These are phyloP conservation scores for Prunus yedoensis DNA, from an alignment of 331 rosid species.

Conservation along the genomic window DNA sequence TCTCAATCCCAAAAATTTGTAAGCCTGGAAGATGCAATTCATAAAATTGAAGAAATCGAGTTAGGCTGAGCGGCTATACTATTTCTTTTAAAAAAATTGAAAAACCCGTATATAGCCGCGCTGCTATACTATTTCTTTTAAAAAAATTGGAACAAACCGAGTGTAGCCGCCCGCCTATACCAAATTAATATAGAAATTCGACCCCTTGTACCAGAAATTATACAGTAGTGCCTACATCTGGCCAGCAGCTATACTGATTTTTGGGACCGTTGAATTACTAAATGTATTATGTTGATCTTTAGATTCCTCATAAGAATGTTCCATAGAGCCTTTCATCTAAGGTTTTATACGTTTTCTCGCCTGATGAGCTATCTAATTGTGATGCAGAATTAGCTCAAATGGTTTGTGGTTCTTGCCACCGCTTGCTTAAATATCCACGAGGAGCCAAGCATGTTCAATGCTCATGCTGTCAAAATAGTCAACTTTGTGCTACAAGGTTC, in stretches of 20 bases:
- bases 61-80: too few relatives aligned
- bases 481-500: slow-evolving; percentile 83
- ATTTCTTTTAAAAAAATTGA: too few relatives aligned
- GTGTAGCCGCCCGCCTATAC: too few relatives aligned
- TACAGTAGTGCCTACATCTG: too few relatives aligned
- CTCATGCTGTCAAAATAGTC: slow-evolving; percentile 73
- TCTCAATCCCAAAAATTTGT: too few relatives aligned
- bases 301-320: neutral
- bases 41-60: too few relatives aligned
- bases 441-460: slow-evolving; percentile 77
- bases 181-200: too few relatives aligned
- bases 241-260: too few relatives aligned
- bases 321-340: neutral
- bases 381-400: slow-evolving; percentile 50
- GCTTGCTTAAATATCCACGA: slow-evolving; percentile 63
- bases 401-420: slow-evolving; percentile 76
- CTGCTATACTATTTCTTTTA: too few relatives aligned
- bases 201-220: too few relatives aligned
- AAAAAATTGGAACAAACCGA: too few relatives aligned
- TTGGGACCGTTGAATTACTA: neutral
- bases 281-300: neutral
- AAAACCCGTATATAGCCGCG: fast-evolving
- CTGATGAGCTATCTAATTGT: slow-evolving; percentile 14
- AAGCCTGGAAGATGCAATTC: too few relatives aligned
- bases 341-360: slow-evolving; percentile 18